These are phyloP conservation scores for Ilyonectria sp. DNA, from an alignment of 2,329 filamentous ascomycete genomes.

Conservation along the genomic window DNA sequence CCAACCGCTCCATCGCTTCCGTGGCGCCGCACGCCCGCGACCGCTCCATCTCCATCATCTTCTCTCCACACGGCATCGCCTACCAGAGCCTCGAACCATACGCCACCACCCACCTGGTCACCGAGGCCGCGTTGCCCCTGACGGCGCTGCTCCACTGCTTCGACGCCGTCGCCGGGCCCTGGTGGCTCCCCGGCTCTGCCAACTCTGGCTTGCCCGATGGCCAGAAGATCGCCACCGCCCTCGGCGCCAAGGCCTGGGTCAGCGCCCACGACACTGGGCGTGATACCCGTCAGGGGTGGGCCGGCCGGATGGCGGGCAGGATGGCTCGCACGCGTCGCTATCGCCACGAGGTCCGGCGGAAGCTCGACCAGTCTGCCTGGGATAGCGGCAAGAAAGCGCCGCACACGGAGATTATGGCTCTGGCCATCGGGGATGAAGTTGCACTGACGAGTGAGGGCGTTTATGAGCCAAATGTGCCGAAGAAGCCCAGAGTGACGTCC, in stretches of 20 bases:
- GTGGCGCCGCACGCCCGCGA: slow-evolving; percentile 54
- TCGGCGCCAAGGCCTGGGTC: slow-evolving; percentile 72
- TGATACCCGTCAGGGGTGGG: slow-evolving; percentile 61
- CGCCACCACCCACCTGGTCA: slow-evolving; percentile 68
- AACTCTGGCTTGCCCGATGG: slow-evolving; percentile 71
- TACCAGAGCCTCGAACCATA: slow-evolving; percentile 70
- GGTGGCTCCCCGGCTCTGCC: slow-evolving; percentile 74
- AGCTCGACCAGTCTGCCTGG: slow-evolving; percentile 40
- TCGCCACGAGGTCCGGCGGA: slow-evolving; percentile 59
- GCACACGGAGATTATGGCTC: slow-evolving; percentile 58
- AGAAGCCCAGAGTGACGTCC: slow-evolving; percentile 7
- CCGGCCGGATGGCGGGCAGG: slow-evolving; percentile 56
- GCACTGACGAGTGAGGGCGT: slow-evolving; percentile 58
- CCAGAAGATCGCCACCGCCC: slow-evolving; percentile 66
- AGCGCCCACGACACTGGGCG: slow-evolving; percentile 75
- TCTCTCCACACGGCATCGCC: slow-evolving; percentile 75
- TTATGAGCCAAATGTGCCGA: slow-evolving; percentile 36
- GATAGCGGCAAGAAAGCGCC: slow-evolving; percentile 23
- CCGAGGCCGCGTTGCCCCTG: slow-evolving; percentile 71
- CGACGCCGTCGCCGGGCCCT: slow-evolving; percentile 71
- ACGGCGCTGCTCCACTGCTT: slow-evolving; percentile 77
- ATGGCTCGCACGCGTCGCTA: slow-evolving; percentile 65
- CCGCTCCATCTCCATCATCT: slow-evolving; percentile 72
- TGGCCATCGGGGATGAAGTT: slow-evolving; percentile 61
- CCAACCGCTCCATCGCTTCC: slow-evolving; percentile 55